A percentile compares a stretch with the other conserved stretches of the same genome.
Evolutionary conservation across 2,329 filamentous ascomycete genomes (phyloP).

Genomic region (Alternaria atra): DNA sequence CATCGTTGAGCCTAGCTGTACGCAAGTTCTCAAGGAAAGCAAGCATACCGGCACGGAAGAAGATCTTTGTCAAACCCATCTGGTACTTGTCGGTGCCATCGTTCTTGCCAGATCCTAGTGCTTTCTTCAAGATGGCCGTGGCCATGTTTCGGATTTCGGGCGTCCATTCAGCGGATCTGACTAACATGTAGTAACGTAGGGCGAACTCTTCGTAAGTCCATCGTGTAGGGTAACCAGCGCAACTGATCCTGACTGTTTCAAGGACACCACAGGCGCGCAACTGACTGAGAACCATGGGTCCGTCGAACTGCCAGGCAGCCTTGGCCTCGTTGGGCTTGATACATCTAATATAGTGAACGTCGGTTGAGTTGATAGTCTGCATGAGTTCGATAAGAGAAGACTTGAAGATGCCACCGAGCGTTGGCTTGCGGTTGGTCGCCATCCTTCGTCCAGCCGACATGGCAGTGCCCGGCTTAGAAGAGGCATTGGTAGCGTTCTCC

Average conservation of each 20-base stretch:
- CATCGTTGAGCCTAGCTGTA: slow-evolving; percentile 88
- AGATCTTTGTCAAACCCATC: slow-evolving; percentile 96
- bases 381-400: slow-evolving; percentile 98
- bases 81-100: slow-evolving; percentile 91
- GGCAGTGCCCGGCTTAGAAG: slow-evolving; percentile 74
- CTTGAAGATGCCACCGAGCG: slow-evolving; percentile 97
- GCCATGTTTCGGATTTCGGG: slow-evolving; percentile 94
- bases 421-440: slow-evolving; percentile 94
- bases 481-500: slow-evolving; percentile 68
- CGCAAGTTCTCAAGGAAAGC: slow-evolving; percentile 95
- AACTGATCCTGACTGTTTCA: slow-evolving; percentile 97
- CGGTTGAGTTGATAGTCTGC: slow-evolving; percentile 96
- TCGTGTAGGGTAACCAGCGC: slow-evolving; percentile 93
- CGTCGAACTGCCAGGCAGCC: slow-evolving; percentile 96
- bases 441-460: slow-evolving; percentile 80
- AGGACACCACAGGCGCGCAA: slow-evolving; percentile 97
- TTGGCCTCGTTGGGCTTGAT: slow-evolving; percentile 99
- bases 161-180: slow-evolving; percentile 89
- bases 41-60: slow-evolving; percentile 99
- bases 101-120: slow-evolving; percentile 72
- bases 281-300: slow-evolving; percentile 97
- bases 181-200: slow-evolving; percentile 96
- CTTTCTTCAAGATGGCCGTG: slow-evolving; percentile 87
- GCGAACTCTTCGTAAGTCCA: slow-evolving; percentile 99
- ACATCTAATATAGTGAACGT: slow-evolving; percentile 98